Conservation (phyloP, 192 early-diverging fungal species). For the Chytriomyces confervae region DNA sequence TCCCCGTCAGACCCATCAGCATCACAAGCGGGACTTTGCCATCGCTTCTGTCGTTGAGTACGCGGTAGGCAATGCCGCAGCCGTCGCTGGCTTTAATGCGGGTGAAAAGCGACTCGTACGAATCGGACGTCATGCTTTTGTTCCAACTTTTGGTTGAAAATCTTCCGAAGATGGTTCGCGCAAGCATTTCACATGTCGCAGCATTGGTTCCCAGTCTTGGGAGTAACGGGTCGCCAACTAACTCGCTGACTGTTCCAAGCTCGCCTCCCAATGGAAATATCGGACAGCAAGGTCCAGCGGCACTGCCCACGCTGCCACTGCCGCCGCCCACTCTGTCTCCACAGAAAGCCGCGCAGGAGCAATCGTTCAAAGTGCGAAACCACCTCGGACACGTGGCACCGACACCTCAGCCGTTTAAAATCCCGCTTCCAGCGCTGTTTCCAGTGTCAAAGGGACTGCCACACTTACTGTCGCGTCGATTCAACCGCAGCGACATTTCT, state of each 20-base stretch:
- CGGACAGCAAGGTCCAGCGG: too few species aligned
- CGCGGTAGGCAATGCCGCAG: not conserved
- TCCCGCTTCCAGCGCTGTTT: constrained; percentile 3
- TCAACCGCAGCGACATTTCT: not conserved
- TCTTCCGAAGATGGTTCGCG: too few species aligned
- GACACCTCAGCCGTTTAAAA: not conserved
- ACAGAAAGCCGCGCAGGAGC: too few species aligned
- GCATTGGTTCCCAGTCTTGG: too few species aligned
- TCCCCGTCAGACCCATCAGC: not conserved
- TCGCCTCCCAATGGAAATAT: too few species aligned
- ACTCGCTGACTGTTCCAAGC: too few species aligned
- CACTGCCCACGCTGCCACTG: too few species aligned
- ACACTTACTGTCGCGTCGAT: constrained; percentile 14
- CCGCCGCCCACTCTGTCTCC: too few species aligned
- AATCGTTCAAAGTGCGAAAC: too few species aligned
- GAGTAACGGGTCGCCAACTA: too few species aligned
- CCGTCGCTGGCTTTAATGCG: not conserved
- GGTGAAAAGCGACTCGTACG: not conserved
- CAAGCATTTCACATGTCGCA: too few species aligned
- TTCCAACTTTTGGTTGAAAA: too few species aligned
- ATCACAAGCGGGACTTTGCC: not conserved
- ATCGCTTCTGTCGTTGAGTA: not conserved
- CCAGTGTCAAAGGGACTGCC: constrained; percentile 17
- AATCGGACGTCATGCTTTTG: not conserved
- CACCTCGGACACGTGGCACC: not conserved